A percentile compares a stretch with the other conserved stretches of the same genome.
Conservation (phyloP, 2,329 filamentous ascomycete species). For the Fonsecaea pedrosoi region DNA sequence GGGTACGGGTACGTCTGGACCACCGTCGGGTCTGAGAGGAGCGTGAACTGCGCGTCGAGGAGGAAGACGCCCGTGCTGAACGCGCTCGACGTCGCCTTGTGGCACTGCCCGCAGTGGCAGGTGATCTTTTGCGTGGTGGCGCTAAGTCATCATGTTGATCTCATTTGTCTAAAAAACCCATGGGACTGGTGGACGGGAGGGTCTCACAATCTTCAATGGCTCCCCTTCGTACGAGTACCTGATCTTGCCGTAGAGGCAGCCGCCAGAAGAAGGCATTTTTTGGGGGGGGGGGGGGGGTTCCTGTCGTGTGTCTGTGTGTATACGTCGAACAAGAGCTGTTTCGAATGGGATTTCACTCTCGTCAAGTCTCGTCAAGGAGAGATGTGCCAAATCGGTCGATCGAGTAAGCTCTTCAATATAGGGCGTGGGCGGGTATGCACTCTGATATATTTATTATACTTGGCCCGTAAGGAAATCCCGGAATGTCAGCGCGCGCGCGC, state of each 20-base stretch:
- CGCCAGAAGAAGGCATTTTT: background rate
- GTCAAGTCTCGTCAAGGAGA: too few relatives aligned
- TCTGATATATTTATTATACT: too few relatives aligned
- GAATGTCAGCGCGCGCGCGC: too few relatives aligned
- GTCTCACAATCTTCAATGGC: background rate
- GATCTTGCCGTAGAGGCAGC: conserved; percentile 1
- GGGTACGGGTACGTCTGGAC: background rate
- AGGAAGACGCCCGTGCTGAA: conserved; percentile 1
- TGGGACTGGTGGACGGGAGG: background rate
- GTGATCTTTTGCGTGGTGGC: background rate
- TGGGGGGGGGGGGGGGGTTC: too few relatives aligned
- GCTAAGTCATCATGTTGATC: too few relatives aligned
- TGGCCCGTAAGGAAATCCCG: too few relatives aligned
- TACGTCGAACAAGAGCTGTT: too few relatives aligned
- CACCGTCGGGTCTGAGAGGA: background rate
- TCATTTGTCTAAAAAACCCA: background rate
- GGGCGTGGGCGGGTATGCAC: too few relatives aligned
- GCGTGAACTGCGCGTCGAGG: background rate
- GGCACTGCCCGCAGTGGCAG: background rate
- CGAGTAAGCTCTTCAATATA: too few relatives aligned
- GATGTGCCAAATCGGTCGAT: too few relatives aligned
- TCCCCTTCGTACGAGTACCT: background rate
- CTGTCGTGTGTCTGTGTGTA: too few relatives aligned
- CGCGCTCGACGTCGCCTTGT: background rate
- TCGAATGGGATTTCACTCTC: too few relatives aligned